A percentile compares a stretch with the other conserved stretches of the same genome.
Conservation (phyloP, 106 monocot genomes). For the Dendrobium huoshanense region DNA sequence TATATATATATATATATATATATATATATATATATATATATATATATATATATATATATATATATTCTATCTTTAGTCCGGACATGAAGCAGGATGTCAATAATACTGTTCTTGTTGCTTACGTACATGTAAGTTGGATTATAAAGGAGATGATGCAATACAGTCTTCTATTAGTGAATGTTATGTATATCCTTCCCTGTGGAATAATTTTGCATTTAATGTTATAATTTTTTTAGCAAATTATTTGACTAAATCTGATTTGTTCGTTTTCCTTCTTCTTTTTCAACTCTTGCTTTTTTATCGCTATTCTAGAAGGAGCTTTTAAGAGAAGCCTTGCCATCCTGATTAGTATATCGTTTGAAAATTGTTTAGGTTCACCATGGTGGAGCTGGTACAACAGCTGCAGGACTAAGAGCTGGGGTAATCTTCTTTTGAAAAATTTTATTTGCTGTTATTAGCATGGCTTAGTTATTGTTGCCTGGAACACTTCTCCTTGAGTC, state of each 20-base stretch:
- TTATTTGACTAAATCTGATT: neutral
- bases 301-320: neutral
- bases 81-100: no score
- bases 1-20: no score
- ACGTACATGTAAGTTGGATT: no score
- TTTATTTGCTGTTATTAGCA: neutral
- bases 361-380: constrained; percentile 71
- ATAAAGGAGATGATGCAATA: no score
- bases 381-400: constrained; percentile 96
- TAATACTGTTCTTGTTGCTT: no score
- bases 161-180: no score
- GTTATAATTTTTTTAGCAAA: neutral
- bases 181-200: neutral
- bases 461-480: neutral
- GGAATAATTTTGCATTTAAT: neutral
- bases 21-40: no score
- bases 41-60: no score
- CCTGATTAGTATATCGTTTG: neutral
- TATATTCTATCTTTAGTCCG: no score
- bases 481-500: neutral
- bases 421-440: constrained; percentile 26
- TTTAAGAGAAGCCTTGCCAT: neutral
- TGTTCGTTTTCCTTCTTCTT: neutral
- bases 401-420: constrained; percentile 87
- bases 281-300: neutral